Conservation (phyloP, 2,329 filamentous ascomycete species). For the Ophiosphaerella korrae region DNA sequence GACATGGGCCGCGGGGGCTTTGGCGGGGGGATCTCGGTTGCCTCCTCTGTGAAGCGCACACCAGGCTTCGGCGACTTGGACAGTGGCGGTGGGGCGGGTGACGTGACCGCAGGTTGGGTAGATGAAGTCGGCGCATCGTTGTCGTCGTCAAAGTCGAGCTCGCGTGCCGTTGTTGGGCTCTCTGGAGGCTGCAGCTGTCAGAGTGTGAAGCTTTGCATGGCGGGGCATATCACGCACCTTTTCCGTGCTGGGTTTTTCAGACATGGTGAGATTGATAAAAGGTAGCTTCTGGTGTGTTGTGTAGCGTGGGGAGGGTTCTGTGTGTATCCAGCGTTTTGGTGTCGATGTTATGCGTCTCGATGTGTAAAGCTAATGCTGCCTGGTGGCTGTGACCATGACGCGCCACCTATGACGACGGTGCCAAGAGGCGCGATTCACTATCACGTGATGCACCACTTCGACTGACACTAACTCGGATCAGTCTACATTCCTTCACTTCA, state of each 20-base stretch:
- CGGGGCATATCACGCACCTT: conserved; percentile 13
- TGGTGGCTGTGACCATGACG: not conserved
- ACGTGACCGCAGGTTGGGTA: conserved; percentile 28
- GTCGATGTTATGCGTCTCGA: not conserved
- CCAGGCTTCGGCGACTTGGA: conserved; percentile 49
- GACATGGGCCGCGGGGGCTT: conserved; percentile 86
- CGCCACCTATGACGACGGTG: conserved; percentile 2
- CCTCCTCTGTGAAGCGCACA: conserved; percentile 55
- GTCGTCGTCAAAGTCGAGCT: conserved; percentile 64
- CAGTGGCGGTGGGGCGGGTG: conserved; percentile 47
- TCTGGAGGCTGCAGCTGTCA: conserved; percentile 26
- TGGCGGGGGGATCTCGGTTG: conserved; percentile 62
- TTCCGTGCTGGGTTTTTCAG: conserved; percentile 20
- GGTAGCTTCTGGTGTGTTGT: not conserved
- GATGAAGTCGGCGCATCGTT: conserved; percentile 49
- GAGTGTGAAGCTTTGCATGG: conserved; percentile 22
- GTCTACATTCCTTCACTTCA: no score
- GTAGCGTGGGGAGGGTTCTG: not conserved
- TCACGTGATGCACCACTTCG: no score
- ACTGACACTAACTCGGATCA: no score
- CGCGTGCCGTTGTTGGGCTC: conserved; percentile 59
- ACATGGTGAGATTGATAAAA: conserved; percentile 12
- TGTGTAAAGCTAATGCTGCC: not conserved
- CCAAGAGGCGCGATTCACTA: not conserved
- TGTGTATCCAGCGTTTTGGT: no score